Conservation (phyloP, 83 land plant species). For the Diphasiastrum complanatum region DNA sequence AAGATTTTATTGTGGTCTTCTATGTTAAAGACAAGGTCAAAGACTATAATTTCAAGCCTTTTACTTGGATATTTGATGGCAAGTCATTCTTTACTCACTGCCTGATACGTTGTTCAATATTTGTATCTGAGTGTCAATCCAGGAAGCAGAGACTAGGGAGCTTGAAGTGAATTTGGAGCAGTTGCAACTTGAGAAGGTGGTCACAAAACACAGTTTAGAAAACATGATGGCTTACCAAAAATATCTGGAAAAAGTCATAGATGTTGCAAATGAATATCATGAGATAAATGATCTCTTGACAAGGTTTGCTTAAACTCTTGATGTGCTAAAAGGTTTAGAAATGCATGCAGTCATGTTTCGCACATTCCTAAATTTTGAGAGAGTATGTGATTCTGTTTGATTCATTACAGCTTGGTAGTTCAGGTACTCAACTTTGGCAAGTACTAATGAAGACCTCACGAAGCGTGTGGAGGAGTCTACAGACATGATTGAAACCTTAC, state of each 20-base stretch:
- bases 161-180: conserved; percentile 19
- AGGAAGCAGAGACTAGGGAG: conserved; percentile 29
- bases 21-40: no score
- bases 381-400: background rate
- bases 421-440: conserved; percentile 29
- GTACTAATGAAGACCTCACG: conserved; percentile 24
- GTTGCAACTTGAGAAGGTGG: conserved; percentile 15
- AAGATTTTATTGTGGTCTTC: no score
- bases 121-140: background rate
- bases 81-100: no score
- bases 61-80: no score
- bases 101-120: background rate
- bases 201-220: conserved; percentile 8
- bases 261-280: conserved; percentile 18
- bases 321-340: background rate
- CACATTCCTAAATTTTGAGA: background rate
- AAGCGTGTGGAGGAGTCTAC: conserved; percentile 20
- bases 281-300: conserved; percentile 23
- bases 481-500: conserved; percentile 20
- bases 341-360: background rate
- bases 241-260: conserved; percentile 18
- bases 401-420: background rate
- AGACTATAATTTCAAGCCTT: no score
- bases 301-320: conserved; percentile 1
- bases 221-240: conserved; percentile 28